A percentile compares a stretch with the other conserved stretches of the same genome.
Evolutionary conservation across 106 monocot species (phyloP).

Genomic region (Amphibolis antarctica): DNA sequence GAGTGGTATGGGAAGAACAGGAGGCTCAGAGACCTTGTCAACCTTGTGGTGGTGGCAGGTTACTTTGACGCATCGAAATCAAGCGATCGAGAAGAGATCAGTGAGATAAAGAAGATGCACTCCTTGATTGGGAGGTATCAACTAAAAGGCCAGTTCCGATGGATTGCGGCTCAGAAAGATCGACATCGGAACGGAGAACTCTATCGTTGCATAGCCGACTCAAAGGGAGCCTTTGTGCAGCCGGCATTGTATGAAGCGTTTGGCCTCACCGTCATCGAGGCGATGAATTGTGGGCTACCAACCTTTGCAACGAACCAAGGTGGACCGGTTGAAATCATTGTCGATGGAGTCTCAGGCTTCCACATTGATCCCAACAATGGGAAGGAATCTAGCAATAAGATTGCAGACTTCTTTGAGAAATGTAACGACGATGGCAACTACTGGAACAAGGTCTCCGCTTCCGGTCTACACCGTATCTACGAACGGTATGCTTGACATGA

Average conservation of each 20-base stretch:
- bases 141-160: constrained; percentile 75
- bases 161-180: constrained; percentile 86
- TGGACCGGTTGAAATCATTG: constrained; percentile 89
- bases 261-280: constrained; percentile 94
- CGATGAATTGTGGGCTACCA: constrained; percentile 90
- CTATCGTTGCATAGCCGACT: constrained; percentile 87
- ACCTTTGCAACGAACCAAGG: constrained; percentile 96
- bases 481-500: constrained; percentile 62
- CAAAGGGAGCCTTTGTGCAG: constrained; percentile 88
- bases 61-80: constrained; percentile 76
- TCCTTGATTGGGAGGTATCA: constrained; percentile 63
- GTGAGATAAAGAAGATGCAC: constrained; percentile 94
- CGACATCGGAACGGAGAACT: constrained; percentile 75
- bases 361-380: constrained; percentile 66
- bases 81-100: constrained; percentile 87
- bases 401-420: constrained; percentile 83
- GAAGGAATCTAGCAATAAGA: constrained; percentile 72
- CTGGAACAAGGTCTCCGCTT: constrained; percentile 79
- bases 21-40: constrained; percentile 69
- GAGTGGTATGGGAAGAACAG: constrained; percentile 92
- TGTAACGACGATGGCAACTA: constrained; percentile 54
- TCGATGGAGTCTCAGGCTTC: constrained; percentile 85
- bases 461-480: constrained; percentile 77
- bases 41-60: constrained; percentile 87
- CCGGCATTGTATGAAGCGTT: constrained; percentile 97